These are phyloP conservation scores for Anthostomella pinea DNA, from an alignment of 2,329 filamentous ascomycete species.

Conservation along the genomic window DNA sequence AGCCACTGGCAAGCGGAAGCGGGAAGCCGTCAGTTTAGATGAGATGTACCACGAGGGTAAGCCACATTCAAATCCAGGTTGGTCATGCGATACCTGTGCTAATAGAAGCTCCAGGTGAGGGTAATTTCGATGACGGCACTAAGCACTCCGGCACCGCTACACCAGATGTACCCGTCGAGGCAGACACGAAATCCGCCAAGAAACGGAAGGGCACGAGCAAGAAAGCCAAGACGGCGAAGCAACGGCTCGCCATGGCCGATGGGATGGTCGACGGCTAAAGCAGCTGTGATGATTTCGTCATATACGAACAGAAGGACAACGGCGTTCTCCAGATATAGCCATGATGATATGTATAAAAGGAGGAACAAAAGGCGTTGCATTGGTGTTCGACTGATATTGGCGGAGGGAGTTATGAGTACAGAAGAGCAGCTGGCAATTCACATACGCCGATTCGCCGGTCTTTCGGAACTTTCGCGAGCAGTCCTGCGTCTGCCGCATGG, in stretches of 20 bases:
- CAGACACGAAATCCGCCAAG: constrained; percentile 47
- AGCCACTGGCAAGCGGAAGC: constrained; percentile 55
- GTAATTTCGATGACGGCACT: constrained; percentile 86
- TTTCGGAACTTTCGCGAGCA: too few species aligned
- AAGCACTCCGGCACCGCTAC: constrained; percentile 86
- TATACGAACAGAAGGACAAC: too few species aligned
- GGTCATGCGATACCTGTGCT: constrained; percentile 19
- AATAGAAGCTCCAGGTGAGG: constrained; percentile 67
- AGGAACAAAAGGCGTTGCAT: too few species aligned
- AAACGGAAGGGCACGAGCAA: constrained; percentile 54
- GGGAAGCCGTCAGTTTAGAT: constrained; percentile 69
- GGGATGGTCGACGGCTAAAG: constrained; percentile 46
- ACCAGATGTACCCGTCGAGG: constrained; percentile 67
- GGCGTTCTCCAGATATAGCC: too few species aligned
- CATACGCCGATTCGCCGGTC: too few species aligned
- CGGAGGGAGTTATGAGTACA: too few species aligned
- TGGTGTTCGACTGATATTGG: too few species aligned
- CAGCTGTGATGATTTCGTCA: too few species aligned
- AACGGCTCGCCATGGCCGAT: constrained; percentile 66
- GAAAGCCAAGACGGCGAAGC: constrained; percentile 67
- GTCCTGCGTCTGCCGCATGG: too few species aligned
- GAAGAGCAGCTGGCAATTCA: too few species aligned
- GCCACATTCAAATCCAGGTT: too few species aligned
- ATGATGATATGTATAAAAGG: too few species aligned
- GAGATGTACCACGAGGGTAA: constrained; percentile 99